Conservation (phyloP, 371 early-diverging fungal species). For the Mucor sp. region DNA sequence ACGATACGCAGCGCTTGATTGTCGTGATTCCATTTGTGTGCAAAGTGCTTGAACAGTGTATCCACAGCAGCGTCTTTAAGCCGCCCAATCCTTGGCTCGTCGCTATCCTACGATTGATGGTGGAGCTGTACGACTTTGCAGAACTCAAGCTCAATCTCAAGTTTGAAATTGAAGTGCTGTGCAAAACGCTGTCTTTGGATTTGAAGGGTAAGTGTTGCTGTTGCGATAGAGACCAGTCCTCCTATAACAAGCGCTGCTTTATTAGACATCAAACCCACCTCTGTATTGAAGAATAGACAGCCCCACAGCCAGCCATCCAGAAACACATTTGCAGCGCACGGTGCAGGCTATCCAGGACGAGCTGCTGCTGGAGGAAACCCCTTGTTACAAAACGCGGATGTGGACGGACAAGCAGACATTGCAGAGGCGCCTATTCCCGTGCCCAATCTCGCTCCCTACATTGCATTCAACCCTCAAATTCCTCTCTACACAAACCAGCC, state of each 20-base stretch:
- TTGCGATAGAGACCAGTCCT: neutral
- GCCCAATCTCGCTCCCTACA: slow-evolving; percentile 67
- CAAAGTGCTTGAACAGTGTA: slow-evolving; percentile 91
- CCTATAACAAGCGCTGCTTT: too few species aligned
- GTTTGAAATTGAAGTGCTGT: slow-evolving; percentile 96
- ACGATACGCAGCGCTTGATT: slow-evolving; percentile 80
- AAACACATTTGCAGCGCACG: neutral
- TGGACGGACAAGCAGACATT: slow-evolving; percentile 2
- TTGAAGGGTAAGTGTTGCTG: slow-evolving; percentile 50
- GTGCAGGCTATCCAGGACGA: slow-evolving; percentile 1
- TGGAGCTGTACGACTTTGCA: slow-evolving; percentile 90
- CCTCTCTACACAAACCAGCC: slow-evolving; percentile 80
- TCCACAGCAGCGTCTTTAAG: slow-evolving; percentile 81
- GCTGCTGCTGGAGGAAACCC: slow-evolving; percentile 11
- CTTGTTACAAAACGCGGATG: slow-evolving; percentile 3
- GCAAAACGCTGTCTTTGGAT: slow-evolving; percentile 85
- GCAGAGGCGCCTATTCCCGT: slow-evolving; percentile 28
- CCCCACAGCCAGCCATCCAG: slow-evolving; percentile 12
- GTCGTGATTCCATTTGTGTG: slow-evolving; percentile 97
- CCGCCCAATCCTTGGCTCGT: slow-evolving; percentile 98
- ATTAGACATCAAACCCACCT: slow-evolving; percentile 69
- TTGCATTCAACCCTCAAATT: slow-evolving; percentile 71
- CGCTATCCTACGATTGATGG: slow-evolving; percentile 88
- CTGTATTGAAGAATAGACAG: slow-evolving; percentile 64
- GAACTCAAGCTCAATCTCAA: slow-evolving; percentile 92